These are phyloP conservation scores for Abelmoschus esculentus DNA, from an alignment of 345 rosid species.

Conservation along the genomic window DNA sequence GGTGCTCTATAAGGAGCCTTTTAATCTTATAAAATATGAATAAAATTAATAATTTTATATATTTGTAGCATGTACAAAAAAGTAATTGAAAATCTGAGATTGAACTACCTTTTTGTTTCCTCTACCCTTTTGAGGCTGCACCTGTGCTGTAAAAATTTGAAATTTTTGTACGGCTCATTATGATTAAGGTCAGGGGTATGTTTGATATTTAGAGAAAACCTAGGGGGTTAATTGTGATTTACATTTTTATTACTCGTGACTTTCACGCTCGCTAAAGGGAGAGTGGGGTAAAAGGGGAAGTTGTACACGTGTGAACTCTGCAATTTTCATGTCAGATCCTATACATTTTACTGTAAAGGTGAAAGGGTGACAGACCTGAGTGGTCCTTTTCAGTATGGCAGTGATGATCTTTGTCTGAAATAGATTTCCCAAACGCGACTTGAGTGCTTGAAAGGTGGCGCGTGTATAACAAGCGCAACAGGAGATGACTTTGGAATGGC, in stretches of 20 bases:
- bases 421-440: conserved; percentile 1
- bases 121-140: background rate
- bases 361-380: background rate
- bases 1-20: background rate
- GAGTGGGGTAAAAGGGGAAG: conserved; percentile 10
- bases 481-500: background rate
- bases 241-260: background rate
- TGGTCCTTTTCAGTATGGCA: conserved; percentile 11
- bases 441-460: background rate
- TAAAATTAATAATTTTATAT: background rate
- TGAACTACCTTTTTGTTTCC: background rate
- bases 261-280: conserved; percentile 13
- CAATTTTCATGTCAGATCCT: background rate
- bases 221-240: background rate
- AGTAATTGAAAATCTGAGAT: background rate
- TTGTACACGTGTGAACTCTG: conserved; percentile 10
- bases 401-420: conserved; percentile 20
- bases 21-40: background rate
- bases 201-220: background rate
- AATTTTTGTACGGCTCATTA: conserved; percentile 7
- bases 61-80: background rate
- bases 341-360: background rate
- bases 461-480: background rate
- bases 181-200: background rate
- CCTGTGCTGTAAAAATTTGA: background rate